Evolutionary conservation across 306 rosid species (phyloP).

Genomic region (Citrullus amarus): DNA sequence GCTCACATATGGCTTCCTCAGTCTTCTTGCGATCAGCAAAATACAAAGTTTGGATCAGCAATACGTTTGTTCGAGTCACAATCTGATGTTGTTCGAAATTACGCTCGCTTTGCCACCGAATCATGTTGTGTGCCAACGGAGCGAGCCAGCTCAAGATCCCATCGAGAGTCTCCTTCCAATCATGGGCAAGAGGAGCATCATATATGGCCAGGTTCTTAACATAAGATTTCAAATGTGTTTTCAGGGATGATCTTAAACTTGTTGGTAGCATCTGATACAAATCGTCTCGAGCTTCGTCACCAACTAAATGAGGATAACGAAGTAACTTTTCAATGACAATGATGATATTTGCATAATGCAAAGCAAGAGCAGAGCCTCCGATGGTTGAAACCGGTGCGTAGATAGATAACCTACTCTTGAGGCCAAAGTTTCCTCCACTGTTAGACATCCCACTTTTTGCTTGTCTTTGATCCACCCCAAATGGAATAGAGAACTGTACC

Average conservation of each 20-base stretch:
- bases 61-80: slow-evolving; percentile 54
- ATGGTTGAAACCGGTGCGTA: slow-evolving; percentile 74
- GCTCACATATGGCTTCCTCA: slow-evolving; percentile 72
- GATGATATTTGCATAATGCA: slow-evolving; percentile 90
- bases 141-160: slow-evolving; percentile 69
- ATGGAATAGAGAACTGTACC: slow-evolving; percentile 27
- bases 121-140: slow-evolving; percentile 84
- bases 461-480: slow-evolving; percentile 31
- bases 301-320: slow-evolving; percentile 76
- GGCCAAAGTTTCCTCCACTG: slow-evolving; percentile 39
- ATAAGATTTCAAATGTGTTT: slow-evolving; percentile 64
- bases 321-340: slow-evolving; percentile 80
- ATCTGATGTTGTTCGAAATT: slow-evolving; percentile 81
- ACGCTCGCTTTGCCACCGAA: slow-evolving; percentile 94
- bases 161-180: slow-evolving; percentile 83
- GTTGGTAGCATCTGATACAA: slow-evolving; percentile 84
- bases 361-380: slow-evolving; percentile 83
- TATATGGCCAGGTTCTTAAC: slow-evolving; percentile 74
- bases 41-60: slow-evolving; percentile 71
- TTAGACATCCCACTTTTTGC: slow-evolving; percentile 13
- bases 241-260: slow-evolving; percentile 62
- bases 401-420: slow-evolving; percentile 40
- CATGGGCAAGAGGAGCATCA: slow-evolving; percentile 96
- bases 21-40: slow-evolving; percentile 74
- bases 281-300: slow-evolving; percentile 89